Conservation (phyloP, 495 filamentous ascomycete genomes). For the Aspergillus egyptiacus region DNA sequence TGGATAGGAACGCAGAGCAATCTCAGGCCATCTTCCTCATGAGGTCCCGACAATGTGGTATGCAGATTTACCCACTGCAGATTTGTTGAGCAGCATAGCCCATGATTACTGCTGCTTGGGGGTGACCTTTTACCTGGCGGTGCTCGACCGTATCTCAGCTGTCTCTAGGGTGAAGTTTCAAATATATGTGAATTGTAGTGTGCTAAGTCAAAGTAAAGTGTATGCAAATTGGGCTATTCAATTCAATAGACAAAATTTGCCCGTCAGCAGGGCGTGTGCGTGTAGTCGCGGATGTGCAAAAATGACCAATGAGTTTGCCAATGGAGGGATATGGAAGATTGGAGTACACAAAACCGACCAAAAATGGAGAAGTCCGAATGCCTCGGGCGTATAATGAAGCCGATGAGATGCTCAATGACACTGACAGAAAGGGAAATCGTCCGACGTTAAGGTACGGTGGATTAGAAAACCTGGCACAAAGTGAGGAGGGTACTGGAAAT, state of each 20-base stretch:
- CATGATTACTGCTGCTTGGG: too few relatives aligned
- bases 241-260: slow-evolving; percentile 17
- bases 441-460: slow-evolving; percentile 18
- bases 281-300: slow-evolving; percentile 6
- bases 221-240: slow-evolving; percentile 17
- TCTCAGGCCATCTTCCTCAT: too few relatives aligned
- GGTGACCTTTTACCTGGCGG: too few relatives aligned
- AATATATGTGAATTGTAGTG: slow-evolving; percentile 7
- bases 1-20: too few relatives aligned
- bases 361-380: slow-evolving; percentile 15
- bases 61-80: too few relatives aligned
- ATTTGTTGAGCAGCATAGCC: too few relatives aligned
- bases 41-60: too few relatives aligned
- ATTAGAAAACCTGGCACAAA: slow-evolving; percentile 12
- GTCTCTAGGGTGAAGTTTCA: too few relatives aligned
- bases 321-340: slow-evolving; percentile 17
- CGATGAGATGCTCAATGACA: slow-evolving; percentile 19
- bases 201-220: slow-evolving; percentile 2
- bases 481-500: slow-evolving; percentile 13
- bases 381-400: slow-evolving; percentile 6
- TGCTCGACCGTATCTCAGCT: too few relatives aligned
- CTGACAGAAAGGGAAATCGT: slow-evolving; percentile 35
- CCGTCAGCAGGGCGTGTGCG: slow-evolving; percentile 4
- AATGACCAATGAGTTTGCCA: slow-evolving; percentile 12
- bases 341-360: slow-evolving; percentile 22